Evolutionary conservation across 1,284 basidiomycete species (phyloP), one percentile per base, ranked within the genome.

Genomic region (Rhodotorula sp.): DNA sequence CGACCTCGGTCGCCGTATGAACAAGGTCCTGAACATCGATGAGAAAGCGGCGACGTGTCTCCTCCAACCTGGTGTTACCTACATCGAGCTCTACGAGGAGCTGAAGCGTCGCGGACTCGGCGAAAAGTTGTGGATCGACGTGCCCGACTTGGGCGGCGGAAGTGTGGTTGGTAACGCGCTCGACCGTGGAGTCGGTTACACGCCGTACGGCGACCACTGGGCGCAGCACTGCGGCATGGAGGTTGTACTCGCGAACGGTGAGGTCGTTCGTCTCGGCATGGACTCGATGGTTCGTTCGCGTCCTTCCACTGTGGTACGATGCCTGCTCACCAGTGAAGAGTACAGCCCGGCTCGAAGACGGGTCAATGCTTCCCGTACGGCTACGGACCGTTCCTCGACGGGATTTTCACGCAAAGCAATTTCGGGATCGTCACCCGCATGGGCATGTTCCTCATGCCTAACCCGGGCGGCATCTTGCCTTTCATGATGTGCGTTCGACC

Each of bases 21-120:
- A 77, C 68, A 71, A 70, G 62, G 66, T 77, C n/a, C 67, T 77
- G 27, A 47, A 71, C 55, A 60, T 77, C 48, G 68, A 77, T 52
- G 74, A 76, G 48, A 63, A 76, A 11, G 66, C 66, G 2, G 76
- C 68, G 29, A 74, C 59, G 29, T 67, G 64, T 39, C 32, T 77
- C 17, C 66, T 77, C 29, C 68, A 77, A 59, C 76, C 76, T 3
- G 76, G 74, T 19, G 76, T 77, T 0, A 74, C 70, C 11, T 77
- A 77, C 68, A 72, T 77, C 53, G 72, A 67, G n/a, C 67, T 77
- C n/a, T 77, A 77, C 66, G 74, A 77, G 57, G 63, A 77, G 39
- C 64, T 77, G 8, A 67, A 74, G 51, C 48, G 47, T 1, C 62
- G 64, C 20, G 68, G 56, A 29, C 62, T 73, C 3, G 69, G 73